phyloP scores from a whole-genome alignment of 768 basidiomycete genomes.

The Mycena leptocephala region DNA sequence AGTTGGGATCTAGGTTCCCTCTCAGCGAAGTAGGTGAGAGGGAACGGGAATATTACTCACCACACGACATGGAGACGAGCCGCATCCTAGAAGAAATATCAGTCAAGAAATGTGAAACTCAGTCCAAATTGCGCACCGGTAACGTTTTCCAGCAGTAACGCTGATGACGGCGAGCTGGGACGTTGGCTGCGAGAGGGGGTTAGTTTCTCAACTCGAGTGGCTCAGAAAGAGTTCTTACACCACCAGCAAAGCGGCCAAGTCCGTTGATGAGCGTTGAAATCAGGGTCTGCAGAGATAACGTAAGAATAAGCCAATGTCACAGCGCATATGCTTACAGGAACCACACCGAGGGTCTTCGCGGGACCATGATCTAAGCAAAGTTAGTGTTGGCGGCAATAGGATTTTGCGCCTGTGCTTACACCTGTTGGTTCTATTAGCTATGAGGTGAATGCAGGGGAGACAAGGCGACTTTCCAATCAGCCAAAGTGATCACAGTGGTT shows the following conservation, averaged over 20 bases:
- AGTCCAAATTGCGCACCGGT: constrained; percentile 44
- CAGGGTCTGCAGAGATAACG: constrained; percentile 2
- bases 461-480: background rate
- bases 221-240: background rate
- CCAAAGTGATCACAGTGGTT: background rate
- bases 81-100: constrained; percentile 38
- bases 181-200: constrained; percentile 1
- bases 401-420: background rate
- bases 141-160: constrained; percentile 51
- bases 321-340: background rate
- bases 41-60: constrained; percentile 49
- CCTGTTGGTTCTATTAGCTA: background rate
- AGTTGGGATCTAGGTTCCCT: too few species aligned
- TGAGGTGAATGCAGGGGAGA: background rate
- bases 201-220: background rate
- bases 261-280: constrained; percentile 49
- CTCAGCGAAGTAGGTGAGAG: too few species aligned
- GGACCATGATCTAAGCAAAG: background rate
- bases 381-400: too few species aligned
- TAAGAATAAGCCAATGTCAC: background rate
- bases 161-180: constrained; percentile 51
- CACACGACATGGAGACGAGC: constrained; percentile 52
- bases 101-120: background rate
- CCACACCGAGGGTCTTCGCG: constrained; percentile 36
- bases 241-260: constrained; percentile 40